Percentiles rank a stretch among this genome's conserved stretches.
These are phyloP conservation scores for Pythium monospermum DNA, from an alignment of 352 stramenopile genomes.

Conservation along the genomic window DNA sequence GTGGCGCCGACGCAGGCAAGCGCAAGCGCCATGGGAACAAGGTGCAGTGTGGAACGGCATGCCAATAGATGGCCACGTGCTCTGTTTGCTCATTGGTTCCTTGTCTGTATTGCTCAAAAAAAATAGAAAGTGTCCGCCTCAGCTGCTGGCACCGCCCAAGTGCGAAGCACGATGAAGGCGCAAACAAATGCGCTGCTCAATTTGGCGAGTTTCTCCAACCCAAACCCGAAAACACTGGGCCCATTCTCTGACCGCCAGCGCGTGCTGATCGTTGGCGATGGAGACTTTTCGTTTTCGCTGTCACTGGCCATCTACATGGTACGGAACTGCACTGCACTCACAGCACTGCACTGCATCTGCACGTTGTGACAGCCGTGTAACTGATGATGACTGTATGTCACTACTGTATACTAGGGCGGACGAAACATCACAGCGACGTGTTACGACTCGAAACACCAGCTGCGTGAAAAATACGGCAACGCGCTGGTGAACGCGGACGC, in stretches of 20 bases:
- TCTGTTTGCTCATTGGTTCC: background rate
- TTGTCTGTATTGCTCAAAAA: background rate
- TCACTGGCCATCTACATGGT: constrained; percentile 71
- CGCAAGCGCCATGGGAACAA: constrained; percentile 16
- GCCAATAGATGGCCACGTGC: background rate
- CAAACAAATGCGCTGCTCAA: constrained; percentile 69
- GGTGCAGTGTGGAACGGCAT: background rate
- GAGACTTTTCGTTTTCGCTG: constrained; percentile 81
- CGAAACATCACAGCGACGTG: constrained; percentile 64
- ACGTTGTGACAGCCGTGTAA: background rate
- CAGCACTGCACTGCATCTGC: background rate
- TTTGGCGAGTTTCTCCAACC: constrained; percentile 65
- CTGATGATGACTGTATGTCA: background rate
- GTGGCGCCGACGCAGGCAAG: constrained; percentile 12
- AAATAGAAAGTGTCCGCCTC: constrained; percentile 23
- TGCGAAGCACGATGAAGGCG: constrained; percentile 38
- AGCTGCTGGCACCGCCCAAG: constrained; percentile 14
- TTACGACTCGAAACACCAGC: constrained; percentile 65
- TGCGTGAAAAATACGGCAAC: constrained; percentile 72
- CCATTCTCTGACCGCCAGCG: constrained; percentile 68
- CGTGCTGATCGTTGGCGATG: constrained; percentile 82
- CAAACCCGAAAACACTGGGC: constrained; percentile 77
- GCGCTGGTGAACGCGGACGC: constrained; percentile 63
- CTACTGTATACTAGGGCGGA: constrained; percentile 34
- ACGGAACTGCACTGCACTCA: too few relatives aligned